A percentile compares a stretch with the other conserved stretches of the same genome.
Conservation (phyloP, 2,329 filamentous ascomycete species). For the Cordyceps cicadae region DNA sequence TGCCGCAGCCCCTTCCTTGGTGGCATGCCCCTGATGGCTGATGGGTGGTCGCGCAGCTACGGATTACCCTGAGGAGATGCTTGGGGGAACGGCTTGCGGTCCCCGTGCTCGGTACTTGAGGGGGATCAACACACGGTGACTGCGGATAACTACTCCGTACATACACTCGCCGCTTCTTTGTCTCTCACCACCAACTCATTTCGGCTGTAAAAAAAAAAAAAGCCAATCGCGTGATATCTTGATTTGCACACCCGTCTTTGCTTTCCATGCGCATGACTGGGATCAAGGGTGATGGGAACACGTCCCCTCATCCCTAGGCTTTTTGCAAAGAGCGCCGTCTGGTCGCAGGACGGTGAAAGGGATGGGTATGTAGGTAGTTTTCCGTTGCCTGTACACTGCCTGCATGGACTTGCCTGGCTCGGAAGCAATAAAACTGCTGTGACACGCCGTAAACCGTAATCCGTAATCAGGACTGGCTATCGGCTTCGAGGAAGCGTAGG, state of each 20-base stretch:
- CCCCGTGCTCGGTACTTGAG: background rate
- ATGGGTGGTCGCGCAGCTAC: background rate
- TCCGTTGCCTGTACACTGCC: background rate
- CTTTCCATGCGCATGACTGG: slow-evolving; percentile 2
- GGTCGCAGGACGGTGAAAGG: too few species aligned
- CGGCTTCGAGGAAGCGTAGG: too few species aligned
- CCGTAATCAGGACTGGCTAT: background rate
- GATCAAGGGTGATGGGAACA: background rate
- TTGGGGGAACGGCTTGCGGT: too few species aligned
- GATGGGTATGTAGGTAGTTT: too few species aligned
- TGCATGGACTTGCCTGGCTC: background rate
- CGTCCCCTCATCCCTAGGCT: background rate
- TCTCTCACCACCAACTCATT: background rate
- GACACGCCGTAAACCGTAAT: background rate
- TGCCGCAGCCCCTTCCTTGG: background rate
- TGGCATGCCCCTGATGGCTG: background rate
- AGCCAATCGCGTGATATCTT: background rate
- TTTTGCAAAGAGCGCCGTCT: too few species aligned
- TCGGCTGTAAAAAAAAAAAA: background rate
- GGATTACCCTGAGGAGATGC: background rate
- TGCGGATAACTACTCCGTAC: too few species aligned
- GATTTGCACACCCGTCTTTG: background rate
- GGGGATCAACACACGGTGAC: background rate
- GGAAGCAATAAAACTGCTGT: background rate
- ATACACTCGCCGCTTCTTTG: too few species aligned